A percentile compares a stretch with the other conserved stretches of the same genome.
Evolutionary conservation across 192 early-diverging fungal genomes (phyloP).

Genomic region (Entophlyctis helioformis): DNA sequence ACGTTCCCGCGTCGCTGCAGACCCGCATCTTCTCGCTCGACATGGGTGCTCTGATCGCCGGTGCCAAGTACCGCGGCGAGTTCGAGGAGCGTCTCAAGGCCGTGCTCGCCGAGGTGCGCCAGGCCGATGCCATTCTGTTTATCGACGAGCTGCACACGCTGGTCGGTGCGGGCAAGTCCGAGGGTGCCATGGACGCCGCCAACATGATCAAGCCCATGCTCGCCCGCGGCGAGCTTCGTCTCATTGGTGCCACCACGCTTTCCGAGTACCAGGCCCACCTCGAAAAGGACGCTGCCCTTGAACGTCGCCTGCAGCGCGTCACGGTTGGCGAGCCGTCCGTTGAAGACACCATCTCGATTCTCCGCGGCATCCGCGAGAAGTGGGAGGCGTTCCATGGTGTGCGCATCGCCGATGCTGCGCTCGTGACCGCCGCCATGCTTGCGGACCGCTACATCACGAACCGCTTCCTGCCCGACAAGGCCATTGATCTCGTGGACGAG

Average conservation of each 20-base stretch:
- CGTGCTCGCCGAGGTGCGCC: constrained; percentile 88
- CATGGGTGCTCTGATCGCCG: constrained; percentile 87
- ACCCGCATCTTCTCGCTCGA: constrained; percentile 80
- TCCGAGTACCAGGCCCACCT: constrained; percentile 91
- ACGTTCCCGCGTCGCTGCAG: constrained; percentile 81
- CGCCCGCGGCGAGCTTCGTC: constrained; percentile 87
- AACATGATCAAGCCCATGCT: constrained; percentile 98
- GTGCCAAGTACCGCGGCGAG: constrained; percentile 94
- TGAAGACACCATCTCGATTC: constrained; percentile 63
- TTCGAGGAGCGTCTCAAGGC: constrained; percentile 97
- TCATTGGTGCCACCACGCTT: constrained; percentile 94
- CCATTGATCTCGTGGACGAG: constrained; percentile 85
- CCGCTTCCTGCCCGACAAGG: constrained; percentile 68
- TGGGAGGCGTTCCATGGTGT: constrained; percentile 74
- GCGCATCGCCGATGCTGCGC: constrained; percentile 51
- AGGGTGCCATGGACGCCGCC: constrained; percentile 92
- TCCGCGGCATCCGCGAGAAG: constrained; percentile 66
- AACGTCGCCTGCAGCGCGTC: constrained; percentile 68
- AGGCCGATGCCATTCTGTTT: constrained; percentile 86
- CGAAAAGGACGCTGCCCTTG: constrained; percentile 76
- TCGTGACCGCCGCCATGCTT: constrained; percentile 61
- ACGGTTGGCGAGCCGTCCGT: constrained; percentile 62
- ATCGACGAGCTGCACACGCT: constrained; percentile 97
- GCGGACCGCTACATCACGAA: constrained; percentile 68
- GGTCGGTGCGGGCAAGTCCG: constrained; percentile 82